Conservation (phyloP, 176 grass and related monocot species). For the Ananas comosus region DNA sequence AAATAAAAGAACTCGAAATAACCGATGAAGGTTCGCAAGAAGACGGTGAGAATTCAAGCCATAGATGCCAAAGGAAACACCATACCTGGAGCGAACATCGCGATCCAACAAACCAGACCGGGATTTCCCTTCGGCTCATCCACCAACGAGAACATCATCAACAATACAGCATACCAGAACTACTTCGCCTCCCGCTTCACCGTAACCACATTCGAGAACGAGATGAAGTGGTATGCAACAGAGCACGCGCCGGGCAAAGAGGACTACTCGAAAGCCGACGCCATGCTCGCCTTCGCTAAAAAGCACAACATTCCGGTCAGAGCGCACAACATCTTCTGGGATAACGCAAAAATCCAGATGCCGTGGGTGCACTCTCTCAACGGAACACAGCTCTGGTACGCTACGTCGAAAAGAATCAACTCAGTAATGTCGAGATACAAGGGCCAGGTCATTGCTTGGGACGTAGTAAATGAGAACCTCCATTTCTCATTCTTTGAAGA, state of each 20-base stretch:
- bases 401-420: constrained; percentile 21
- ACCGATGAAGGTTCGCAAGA: constrained; percentile 22
- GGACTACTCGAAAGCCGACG: constrained; percentile 58
- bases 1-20: background rate
- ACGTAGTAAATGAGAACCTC: constrained; percentile 83
- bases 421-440: constrained; percentile 61
- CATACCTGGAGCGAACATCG: constrained; percentile 36
- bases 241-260: constrained; percentile 31
- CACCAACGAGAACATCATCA: constrained; percentile 51
- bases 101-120: constrained; percentile 29
- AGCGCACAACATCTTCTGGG: constrained; percentile 88
- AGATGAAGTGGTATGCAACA: constrained; percentile 93
- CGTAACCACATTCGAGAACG: constrained; percentile 91
- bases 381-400: constrained; percentile 27
- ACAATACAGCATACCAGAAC: constrained; percentile 43
- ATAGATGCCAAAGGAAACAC: constrained; percentile 34
- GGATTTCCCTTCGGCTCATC: constrained; percentile 72
- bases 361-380: constrained; percentile 22
- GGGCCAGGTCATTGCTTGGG: constrained; percentile 77
- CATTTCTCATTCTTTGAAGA: constrained; percentile 65
- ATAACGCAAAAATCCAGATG: constrained; percentile 30
- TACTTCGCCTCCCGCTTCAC: constrained; percentile 85
- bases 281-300: constrained; percentile 52
- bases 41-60: constrained; percentile 27
- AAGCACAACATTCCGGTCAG: constrained; percentile 6